Conservation (phyloP, 2,329 filamentous ascomycete genomes). For the Colletotrichum viniferum region DNA sequence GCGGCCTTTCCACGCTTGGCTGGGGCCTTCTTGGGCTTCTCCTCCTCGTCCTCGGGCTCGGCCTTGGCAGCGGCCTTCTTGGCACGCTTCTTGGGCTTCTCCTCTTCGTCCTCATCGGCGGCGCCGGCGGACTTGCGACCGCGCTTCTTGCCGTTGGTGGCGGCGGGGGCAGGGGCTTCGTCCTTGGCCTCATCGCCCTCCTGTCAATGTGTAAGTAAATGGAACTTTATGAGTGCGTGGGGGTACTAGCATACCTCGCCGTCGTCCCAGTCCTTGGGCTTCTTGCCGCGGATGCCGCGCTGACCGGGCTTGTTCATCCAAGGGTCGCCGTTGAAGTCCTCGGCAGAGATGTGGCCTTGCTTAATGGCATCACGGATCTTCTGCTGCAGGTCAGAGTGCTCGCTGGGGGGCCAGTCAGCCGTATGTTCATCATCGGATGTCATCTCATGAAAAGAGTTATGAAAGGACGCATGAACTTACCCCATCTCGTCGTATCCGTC, state of each 20-base stretch:
- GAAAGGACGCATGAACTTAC: conserved; percentile 29
- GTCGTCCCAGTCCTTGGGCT: conserved; percentile 28
- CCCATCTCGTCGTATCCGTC: conserved; percentile 82
- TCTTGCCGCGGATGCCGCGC: conserved; percentile 62
- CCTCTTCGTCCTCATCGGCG: conserved; percentile 17
- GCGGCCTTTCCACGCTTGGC: background rate
- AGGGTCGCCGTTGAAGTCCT: conserved; percentile 85
- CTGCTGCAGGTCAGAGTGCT: conserved; percentile 65
- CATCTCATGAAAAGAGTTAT: background rate
- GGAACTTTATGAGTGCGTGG: background rate
- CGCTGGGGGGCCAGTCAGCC: conserved; percentile 30
- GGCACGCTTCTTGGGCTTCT: conserved; percentile 15
- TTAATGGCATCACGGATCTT: conserved; percentile 76
- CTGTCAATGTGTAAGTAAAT: conserved; percentile 8
- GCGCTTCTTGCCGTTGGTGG: conserved; percentile 23
- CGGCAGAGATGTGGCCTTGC: conserved; percentile 80
- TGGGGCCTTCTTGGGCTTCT: conserved; percentile 30
- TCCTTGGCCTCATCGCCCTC: conserved; percentile 31
- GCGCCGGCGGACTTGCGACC: conserved; percentile 13
- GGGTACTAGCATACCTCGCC: conserved; percentile 8
- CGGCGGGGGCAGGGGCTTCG: background rate
- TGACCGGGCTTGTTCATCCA: conserved; percentile 74
- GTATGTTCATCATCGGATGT: background rate
- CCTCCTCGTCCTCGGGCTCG: conserved; percentile 18
- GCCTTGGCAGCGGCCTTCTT: conserved; percentile 29